These are phyloP conservation scores for Wallacemonas sp. DNA, from an alignment of 208 protist species.

Conservation along the genomic window DNA sequence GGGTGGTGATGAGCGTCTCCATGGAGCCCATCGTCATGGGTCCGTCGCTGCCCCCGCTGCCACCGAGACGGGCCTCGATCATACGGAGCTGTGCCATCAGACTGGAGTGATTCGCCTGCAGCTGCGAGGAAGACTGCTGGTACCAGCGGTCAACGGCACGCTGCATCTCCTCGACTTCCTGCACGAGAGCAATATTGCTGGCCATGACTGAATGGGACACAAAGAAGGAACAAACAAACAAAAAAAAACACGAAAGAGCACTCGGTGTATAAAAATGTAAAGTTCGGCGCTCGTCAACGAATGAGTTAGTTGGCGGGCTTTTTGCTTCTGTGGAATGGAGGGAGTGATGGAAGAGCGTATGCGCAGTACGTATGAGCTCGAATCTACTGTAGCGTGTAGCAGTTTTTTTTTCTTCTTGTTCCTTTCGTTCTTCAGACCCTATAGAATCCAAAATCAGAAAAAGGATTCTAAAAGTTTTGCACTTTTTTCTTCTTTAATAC, in stretches of 20 bases:
- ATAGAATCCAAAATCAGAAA: background rate
- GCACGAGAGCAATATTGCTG: slow-evolving; percentile 37
- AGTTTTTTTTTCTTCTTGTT: background rate
- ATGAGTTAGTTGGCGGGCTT: too few species aligned
- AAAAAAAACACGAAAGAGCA: slow-evolving; percentile 6
- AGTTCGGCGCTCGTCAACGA: too few species aligned
- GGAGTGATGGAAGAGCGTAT: background rate
- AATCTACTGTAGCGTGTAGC: slow-evolving; percentile 16
- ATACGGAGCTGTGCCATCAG: slow-evolving; percentile 56
- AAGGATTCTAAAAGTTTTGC: too few species aligned
- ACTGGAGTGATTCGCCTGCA: slow-evolving; percentile 40
- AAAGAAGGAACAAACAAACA: slow-evolving; percentile 1
- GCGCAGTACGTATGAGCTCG: background rate
- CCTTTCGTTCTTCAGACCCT: background rate
- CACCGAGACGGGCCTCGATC: slow-evolving; percentile 44
- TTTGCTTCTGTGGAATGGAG: background rate
- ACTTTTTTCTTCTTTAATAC: too few species aligned
- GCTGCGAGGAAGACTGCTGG: slow-evolving; percentile 39
- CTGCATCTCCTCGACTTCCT: slow-evolving; percentile 79
- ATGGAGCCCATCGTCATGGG: slow-evolving; percentile 10
- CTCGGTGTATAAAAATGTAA: too few species aligned
- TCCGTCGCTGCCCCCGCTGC: slow-evolving; percentile 14
- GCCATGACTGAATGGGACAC: background rate
- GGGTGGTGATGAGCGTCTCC: slow-evolving; percentile 45
- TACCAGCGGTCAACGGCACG: slow-evolving; percentile 62